Base-by-base conservation (phyloP, 2,329 filamentous ascomycete genomes). In the Sporothrix mexicana region DNA sequence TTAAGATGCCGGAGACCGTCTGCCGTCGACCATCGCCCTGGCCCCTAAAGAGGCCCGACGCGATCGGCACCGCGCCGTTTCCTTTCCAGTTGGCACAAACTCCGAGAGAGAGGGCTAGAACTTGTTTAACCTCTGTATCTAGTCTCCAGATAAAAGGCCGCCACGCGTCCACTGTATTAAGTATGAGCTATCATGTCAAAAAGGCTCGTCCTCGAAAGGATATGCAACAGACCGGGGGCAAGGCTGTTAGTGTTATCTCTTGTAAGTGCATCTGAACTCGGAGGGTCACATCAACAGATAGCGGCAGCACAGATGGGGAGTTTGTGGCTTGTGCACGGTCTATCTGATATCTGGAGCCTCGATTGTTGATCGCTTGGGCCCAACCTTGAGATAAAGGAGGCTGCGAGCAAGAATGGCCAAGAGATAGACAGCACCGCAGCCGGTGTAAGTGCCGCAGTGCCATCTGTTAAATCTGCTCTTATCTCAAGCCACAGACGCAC, bases 161-260 rank as follows among this genome's bases (percentile, higher is more conserved):
- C 61, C 61, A 66, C 41, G 41, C 61, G 61, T 66, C 41, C 61
- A 17, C 20, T 12, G n/a, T 41, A 47, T 12, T 64, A 25, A 25
- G 10, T 64, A 25, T 47, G 10, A 25, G 20, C 8, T 57, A 25
- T 23, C 10, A 57, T 41, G n/a, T n/a, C 57, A 8, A 20, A 20
- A 20, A 9, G 2, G 30, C 30, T 36, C 30, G 30, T 5, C 30
- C 30, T 36, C 30, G 30, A 10, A n/a, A 15, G 10, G 20, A 36
- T 61, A 41, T 57, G 53, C 53, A 17, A 20, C n/a, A 12, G 41
- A 17, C 61, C 25, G 41, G 12, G 57, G 41, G 41, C 20, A 25
- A 17, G 41, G 61, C 41, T 47, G 41, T 17, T 64, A 45, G 61
- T 66, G 41, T 66, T 47, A 64, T 64, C 41, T 64, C 51, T 15